Evolutionary conservation across 1,139 yeast genomes (phyloP).

Genomic region (Geotrichum phurueaensis): DNA sequence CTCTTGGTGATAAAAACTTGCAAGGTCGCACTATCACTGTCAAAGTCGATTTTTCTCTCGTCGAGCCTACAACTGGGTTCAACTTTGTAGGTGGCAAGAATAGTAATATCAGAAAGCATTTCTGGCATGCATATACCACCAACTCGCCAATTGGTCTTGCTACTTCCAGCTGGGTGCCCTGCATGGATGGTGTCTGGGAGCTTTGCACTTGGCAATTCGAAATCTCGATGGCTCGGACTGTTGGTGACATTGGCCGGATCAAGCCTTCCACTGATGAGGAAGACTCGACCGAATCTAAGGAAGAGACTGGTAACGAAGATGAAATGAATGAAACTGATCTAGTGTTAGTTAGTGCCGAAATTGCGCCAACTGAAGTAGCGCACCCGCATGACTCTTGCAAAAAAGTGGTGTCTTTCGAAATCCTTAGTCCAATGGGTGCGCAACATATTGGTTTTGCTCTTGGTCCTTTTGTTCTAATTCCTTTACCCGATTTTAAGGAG

Average conservation of each 20-base stretch:
- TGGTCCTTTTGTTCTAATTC: slow-evolving; percentile 71
- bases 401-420: slow-evolving; percentile 71
- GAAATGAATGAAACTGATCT: slow-evolving; percentile 49
- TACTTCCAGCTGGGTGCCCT: slow-evolving; percentile 95
- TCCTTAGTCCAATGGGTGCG: slow-evolving; percentile 83
- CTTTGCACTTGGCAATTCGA: slow-evolving; percentile 90
- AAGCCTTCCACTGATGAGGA: slow-evolving; percentile 19
- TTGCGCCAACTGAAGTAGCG: slow-evolving; percentile 44
- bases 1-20: slow-evolving; percentile 15
- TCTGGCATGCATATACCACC: slow-evolving; percentile 84
- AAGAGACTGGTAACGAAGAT: slow-evolving; percentile 40
- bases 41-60: slow-evolving; percentile 59
- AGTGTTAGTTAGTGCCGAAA: slow-evolving; percentile 72
- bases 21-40: slow-evolving; percentile 53
- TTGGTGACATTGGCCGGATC: slow-evolving; percentile 48
- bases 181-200: slow-evolving; percentile 84
- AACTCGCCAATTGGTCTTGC: slow-evolving; percentile 74
- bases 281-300: slow-evolving; percentile 33
- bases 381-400: slow-evolving; percentile 60
- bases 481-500: slow-evolving; percentile 39
- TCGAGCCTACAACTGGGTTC: slow-evolving; percentile 69
- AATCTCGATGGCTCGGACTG: slow-evolving; percentile 71
- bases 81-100: slow-evolving; percentile 56
- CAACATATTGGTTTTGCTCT: slow-evolving; percentile 96
- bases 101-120: slow-evolving; percentile 35